Base-by-base conservation (phyloP, 208 protist species). In the Trypanosoma theileri region DNA sequence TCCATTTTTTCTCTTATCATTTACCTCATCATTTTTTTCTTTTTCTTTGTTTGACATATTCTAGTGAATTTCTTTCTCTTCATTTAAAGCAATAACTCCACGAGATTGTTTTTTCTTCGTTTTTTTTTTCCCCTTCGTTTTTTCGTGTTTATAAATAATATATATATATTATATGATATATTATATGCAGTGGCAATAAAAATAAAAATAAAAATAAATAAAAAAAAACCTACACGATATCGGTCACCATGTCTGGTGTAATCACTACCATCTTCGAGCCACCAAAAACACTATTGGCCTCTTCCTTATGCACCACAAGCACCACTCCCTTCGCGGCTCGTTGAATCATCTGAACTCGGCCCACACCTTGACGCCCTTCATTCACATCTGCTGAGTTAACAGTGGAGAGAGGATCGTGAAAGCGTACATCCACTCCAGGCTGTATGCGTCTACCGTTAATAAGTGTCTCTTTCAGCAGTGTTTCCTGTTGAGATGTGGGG, bases 171-270 rank as follows among this genome's bases (percentile, higher is more conserved):
- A 45, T 12, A 45, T 12, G 41, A 45, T 45, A 14, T 45, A 14
- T 12, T 45, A 45, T 45, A 45, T 45, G 6, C 52, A 21, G 16
- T 61, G 8, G 10, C 48, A 45, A 60, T 13, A 28, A 45, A 40
- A 19, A 73, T 11, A 59, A 26, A 64, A 22, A 51, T 46, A 35
- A 60, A 46, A 42, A 64, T 19, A 53, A 26, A 58, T 22, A 53
- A 61, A 66, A 67, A 35, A 7, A 24, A 44, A 57, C 28, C 24
- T 75, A 57, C n/a, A 22, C 41, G 26, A 59, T 65, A 42, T 31
- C 57, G n/a, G 19, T 51, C 17, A 62, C 57, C 57, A 76, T 70
- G 41, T 70, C 60, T 16, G 71, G 63, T 60, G 56, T 65, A 41
- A 76, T 70, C 46, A 48, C 35, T 14, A 66, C 31, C 35, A 71